Base-by-base conservation (phyloP, 2,329 filamentous ascomycete genomes). In the Ophiostoma sp. region DNA sequence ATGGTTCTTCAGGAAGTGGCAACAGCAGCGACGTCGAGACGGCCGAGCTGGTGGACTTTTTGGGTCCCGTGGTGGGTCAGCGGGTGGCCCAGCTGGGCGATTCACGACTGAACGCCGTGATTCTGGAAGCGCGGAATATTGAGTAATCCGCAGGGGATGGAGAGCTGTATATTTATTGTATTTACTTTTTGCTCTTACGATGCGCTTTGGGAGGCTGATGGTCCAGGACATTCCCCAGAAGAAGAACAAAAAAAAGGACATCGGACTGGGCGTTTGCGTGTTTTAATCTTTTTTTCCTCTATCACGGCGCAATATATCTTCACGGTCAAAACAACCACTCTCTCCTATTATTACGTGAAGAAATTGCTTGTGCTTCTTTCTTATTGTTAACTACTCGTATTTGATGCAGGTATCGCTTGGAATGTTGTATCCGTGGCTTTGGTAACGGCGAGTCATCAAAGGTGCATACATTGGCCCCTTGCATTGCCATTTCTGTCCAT, bases 111-210 rank as follows among this genome's bases (percentile, higher is more conserved):
- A 85, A 87, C 73, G 82, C 82, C 77, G 83, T 84, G 2, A 83
- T 90, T 15, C 79, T 90, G 69, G 87, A 89, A 75, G 87, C 88
- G n/a, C 83, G 85, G 68, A 83, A 84, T 75, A 83, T 89, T 77
- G 86, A 86, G 71, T 88, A 82, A n/a, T n/a, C n/a, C n/a, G n/a
- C n/a, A n/a, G n/a, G 1, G 28, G 59, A 61, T 4, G 59, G 19
- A 42, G 11, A 1, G 59, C n/a, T 66, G 61, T 66, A 28, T 45
- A 66, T 66, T 2, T 31, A 33, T 42, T 68, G 64, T 68, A 48
- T 68, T n/a, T 48, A 33, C 42, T 50, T 61, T 33, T 48, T 68
- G 9, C 8, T 15, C 39, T 33, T 69, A 69, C 42, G 19, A 36
- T 33, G 42, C 19, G 28, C 19, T 33, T 45, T 25, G 42, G 7